Conservation (phyloP, 208 protist genomes). For the Acanthamoeba culbertsoni region DNA sequence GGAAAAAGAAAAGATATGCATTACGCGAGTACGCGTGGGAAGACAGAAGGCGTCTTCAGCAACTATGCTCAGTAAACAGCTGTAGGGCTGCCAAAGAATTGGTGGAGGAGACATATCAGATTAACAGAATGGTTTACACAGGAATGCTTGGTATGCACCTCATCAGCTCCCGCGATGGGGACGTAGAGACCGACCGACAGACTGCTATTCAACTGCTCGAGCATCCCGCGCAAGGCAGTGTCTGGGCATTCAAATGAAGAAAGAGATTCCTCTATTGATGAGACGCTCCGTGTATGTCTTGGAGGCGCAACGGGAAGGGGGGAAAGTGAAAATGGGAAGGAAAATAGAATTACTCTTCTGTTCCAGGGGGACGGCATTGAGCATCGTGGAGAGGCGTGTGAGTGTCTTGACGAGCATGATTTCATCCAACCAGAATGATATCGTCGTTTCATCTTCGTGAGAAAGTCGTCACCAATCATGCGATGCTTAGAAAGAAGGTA, state of each 20-base stretch:
- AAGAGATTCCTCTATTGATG: no score
- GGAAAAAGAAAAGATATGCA: neutral
- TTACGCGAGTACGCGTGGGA: neutral
- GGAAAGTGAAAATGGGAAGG: neutral
- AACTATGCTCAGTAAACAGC: neutral
- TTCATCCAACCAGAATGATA: slow-evolving; percentile 25
- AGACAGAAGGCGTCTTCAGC: slow-evolving; percentile 3
- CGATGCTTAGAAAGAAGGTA: neutral
- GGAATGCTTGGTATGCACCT: neutral
- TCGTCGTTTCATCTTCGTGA: neutral
- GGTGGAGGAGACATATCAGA: neutral
- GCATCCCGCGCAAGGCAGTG: neutral
- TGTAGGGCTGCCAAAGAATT: neutral
- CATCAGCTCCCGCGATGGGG: neutral
- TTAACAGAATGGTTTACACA: neutral
- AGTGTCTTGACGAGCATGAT: neutral
- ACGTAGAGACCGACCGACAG: neutral
- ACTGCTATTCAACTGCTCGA: neutral
- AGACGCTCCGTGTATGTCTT: no score
- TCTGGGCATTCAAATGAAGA: neutral
- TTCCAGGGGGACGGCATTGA: neutral
- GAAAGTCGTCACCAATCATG: neutral
- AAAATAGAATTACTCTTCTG: neutral
- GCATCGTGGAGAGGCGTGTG: neutral
- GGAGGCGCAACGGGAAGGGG: no score